Percentiles rank a stretch among this genome's conserved stretches.
phyloP scores from a whole-genome alignment of 306 rosid species.

The Medicago ruthenica region DNA sequence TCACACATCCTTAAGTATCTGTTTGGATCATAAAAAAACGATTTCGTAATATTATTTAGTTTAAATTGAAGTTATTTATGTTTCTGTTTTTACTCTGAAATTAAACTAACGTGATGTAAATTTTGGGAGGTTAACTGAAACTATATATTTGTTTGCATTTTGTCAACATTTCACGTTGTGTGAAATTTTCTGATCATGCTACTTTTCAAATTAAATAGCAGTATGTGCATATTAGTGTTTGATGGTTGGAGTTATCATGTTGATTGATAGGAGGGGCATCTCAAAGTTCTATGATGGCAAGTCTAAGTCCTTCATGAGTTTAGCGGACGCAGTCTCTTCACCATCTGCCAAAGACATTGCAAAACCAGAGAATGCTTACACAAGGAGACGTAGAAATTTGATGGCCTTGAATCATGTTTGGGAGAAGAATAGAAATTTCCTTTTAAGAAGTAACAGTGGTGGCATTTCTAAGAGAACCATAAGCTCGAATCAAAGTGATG shows the following conservation, averaged over 20 bases:
- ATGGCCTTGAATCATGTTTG: constrained; percentile 61
- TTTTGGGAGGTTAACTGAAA: background rate
- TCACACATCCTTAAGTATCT: background rate
- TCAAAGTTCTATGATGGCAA: constrained; percentile 77
- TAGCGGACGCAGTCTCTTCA: constrained; percentile 57
- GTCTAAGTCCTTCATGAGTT: constrained; percentile 77
- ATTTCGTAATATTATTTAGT: background rate
- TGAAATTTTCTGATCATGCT: constrained; percentile 14
- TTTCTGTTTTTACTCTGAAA: background rate
- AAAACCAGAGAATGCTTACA: constrained; percentile 82
- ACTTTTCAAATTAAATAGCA: background rate
- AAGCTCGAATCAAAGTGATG: constrained; percentile 58
- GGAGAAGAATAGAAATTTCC: constrained; percentile 61
- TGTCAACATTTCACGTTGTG: background rate
- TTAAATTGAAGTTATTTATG: background rate
- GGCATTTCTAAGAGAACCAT: constrained; percentile 78
- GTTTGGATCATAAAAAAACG: background rate
- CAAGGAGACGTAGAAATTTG: constrained; percentile 70
- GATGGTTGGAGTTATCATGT: constrained; percentile 1
- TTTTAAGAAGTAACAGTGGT: constrained; percentile 56
- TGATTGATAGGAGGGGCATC: constrained; percentile 67
- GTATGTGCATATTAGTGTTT: background rate
- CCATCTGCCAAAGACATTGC: constrained; percentile 62
- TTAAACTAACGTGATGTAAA: background rate
- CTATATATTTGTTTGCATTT: background rate